These are phyloP conservation scores for Taphrina pruni DNA, from an alignment of 1,139 yeast species.

Conservation along the genomic window DNA sequence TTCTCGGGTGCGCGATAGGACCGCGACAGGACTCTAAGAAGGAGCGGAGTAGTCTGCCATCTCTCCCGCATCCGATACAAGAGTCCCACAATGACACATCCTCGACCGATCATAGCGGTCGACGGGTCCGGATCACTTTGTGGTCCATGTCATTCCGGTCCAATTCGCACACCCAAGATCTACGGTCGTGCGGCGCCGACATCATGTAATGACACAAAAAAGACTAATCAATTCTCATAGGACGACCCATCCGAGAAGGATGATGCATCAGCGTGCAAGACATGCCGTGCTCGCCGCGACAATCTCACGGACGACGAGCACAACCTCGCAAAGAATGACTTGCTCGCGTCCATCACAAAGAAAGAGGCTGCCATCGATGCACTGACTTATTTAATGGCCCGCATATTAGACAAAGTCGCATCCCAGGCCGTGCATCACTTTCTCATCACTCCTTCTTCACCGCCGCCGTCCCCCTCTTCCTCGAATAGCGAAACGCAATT, in stretches of 20 bases:
- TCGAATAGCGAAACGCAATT: too few species aligned
- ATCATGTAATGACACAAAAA: background rate
- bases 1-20: background rate
- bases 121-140: background rate
- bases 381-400: slow-evolving; percentile 17
- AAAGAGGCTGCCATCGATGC: background rate
- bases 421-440: slow-evolving; percentile 26
- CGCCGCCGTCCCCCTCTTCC: background rate
- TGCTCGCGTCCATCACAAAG: background rate
- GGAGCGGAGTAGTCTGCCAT: background rate
- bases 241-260: background rate
- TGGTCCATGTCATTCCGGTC: background rate
- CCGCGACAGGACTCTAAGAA: slow-evolving; percentile 10
- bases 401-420: slow-evolving; percentile 16
- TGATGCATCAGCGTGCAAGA: too few species aligned
- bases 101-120: background rate
- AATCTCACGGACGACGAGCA: background rate
- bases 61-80: slow-evolving; percentile 27
- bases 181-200: background rate
- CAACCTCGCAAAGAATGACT: background rate
- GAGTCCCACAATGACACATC: slow-evolving; percentile 19
- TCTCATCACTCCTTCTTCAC: background rate
- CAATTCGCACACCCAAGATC: background rate
- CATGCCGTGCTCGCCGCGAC: background rate
- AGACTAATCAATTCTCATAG: background rate